These are phyloP conservation scores for Terfezia claveryi DNA, from an alignment of 495 filamentous ascomycete genomes.

Conservation along the genomic window DNA sequence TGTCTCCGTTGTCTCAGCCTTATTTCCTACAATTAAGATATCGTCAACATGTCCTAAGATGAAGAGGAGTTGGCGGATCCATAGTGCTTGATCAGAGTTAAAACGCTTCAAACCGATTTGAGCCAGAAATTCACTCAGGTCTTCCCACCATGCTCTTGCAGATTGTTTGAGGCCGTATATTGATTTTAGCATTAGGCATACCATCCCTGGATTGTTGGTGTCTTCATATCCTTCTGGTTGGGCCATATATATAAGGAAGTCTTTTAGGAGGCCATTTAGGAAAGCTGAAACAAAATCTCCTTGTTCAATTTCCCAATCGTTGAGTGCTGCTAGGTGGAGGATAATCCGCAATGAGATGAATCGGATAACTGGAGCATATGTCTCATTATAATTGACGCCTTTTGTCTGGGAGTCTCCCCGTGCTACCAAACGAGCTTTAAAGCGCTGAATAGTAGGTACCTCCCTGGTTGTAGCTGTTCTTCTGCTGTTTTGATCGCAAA, in stretches of 20 bases:
- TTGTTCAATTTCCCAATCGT: not conserved
- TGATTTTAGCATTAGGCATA: not conserved
- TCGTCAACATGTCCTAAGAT: not conserved
- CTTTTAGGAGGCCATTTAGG: not conserved
- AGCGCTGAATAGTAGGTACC: not conserved
- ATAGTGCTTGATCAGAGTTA: not conserved
- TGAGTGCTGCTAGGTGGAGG: not conserved
- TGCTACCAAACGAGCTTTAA: not conserved
- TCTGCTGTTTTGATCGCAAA: no score
- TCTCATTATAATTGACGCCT: not conserved
- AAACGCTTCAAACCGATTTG: not conserved
- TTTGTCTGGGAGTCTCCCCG: not conserved
- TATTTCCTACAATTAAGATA: not conserved
- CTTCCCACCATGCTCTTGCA: not conserved
- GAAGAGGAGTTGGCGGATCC: not conserved
- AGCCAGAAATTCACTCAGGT: not conserved
- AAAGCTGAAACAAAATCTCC: not conserved
- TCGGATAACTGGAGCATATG: not conserved
- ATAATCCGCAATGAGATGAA: not conserved
- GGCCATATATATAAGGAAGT: not conserved
- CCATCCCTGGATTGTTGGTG: not conserved
- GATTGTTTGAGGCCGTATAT: constrained; percentile 1
- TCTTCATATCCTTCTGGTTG: not conserved
- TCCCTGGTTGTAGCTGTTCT: not conserved
- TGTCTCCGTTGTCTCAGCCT: not conserved